Conservation (phyloP, 2,329 filamentous ascomycete genomes). For the Biscogniauxia mediterranea region DNA sequence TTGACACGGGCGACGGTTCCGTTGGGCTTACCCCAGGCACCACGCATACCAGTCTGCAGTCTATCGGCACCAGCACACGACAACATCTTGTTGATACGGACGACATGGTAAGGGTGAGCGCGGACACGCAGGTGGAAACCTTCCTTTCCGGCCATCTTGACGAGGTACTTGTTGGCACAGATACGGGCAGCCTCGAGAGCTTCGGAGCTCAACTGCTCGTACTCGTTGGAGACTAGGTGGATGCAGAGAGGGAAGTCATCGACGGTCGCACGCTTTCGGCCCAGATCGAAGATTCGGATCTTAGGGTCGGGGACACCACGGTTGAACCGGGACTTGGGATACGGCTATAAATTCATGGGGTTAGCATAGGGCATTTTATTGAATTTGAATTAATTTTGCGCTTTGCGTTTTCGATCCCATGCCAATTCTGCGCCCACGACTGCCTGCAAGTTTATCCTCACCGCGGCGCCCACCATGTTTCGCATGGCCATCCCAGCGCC, state of each 20-base stretch:
- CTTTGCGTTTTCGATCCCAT: background rate
- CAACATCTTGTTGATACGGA: slow-evolving; percentile 99
- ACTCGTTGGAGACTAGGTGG: slow-evolving; percentile 99
- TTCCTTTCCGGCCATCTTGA: slow-evolving; percentile 71
- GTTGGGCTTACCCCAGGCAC: slow-evolving; percentile 99
- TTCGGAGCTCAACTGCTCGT: slow-evolving; percentile 99
- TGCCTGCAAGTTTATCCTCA: background rate
- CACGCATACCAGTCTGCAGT: slow-evolving; percentile 99
- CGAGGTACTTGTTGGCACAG: slow-evolving; percentile 98
- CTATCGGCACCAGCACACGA: slow-evolving; percentile 99
- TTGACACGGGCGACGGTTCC: slow-evolving; percentile 99
- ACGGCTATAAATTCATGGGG: slow-evolving; percentile 70
- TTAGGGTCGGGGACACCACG: slow-evolving; percentile 88
- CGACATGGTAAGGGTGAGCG: slow-evolving; percentile 99
- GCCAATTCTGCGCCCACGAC: background rate
- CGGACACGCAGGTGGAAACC: slow-evolving; percentile 74
- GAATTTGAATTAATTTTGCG: background rate
- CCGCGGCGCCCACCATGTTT: background rate
- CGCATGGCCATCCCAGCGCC: background rate
- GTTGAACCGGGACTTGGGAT: slow-evolving; percentile 99
- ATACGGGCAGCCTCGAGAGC: slow-evolving; percentile 99
- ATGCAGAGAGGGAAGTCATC: slow-evolving; percentile 99
- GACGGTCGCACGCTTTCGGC: slow-evolving; percentile 97
- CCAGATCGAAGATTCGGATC: slow-evolving; percentile 98
- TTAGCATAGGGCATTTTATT: slow-evolving; percentile 42